phyloP scores from a whole-genome alignment of 1,139 yeast genomes.

The Hemisphaericaspora xylofermentans region DNA sequence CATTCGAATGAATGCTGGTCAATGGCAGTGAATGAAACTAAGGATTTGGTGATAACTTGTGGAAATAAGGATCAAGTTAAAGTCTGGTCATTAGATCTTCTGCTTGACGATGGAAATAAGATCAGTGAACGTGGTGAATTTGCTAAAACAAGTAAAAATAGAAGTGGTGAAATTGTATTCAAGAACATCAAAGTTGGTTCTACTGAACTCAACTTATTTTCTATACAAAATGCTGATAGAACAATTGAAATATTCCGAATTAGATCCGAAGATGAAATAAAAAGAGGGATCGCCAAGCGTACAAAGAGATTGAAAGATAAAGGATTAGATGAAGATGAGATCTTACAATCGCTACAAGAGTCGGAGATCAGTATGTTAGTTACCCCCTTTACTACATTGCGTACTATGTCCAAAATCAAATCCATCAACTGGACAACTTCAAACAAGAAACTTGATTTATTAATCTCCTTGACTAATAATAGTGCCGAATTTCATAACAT shows the following conservation, averaged over 20 bases:
- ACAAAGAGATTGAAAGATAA: slow-evolving; percentile 76
- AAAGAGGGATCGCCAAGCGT: slow-evolving; percentile 76
- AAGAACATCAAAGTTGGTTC: slow-evolving; percentile 24
- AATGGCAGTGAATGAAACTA: slow-evolving; percentile 46
- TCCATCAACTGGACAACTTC: slow-evolving; percentile 55
- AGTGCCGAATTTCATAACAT: slow-evolving; percentile 68
- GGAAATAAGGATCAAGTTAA: slow-evolving; percentile 83
- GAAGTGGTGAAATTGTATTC: slow-evolving; percentile 66
- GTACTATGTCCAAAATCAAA: slow-evolving; percentile 57
- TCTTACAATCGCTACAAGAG: slow-evolving; percentile 49
- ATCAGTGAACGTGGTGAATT: slow-evolving; percentile 63
- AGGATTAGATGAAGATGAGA: slow-evolving; percentile 61
- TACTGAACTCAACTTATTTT: slow-evolving; percentile 46
- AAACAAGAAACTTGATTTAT: slow-evolving; percentile 48
- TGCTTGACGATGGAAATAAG: slow-evolving; percentile 51
- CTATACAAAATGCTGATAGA: slow-evolving; percentile 75
- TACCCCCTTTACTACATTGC: slow-evolving; percentile 62
- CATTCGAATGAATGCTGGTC: slow-evolving; percentile 95
- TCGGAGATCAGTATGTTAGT: slow-evolving; percentile 59
- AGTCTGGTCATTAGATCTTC: slow-evolving; percentile 70
- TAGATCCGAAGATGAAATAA: slow-evolving; percentile 74
- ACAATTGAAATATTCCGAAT: slow-evolving; percentile 80
- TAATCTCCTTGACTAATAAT: slow-evolving; percentile 69
- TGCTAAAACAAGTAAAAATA: slow-evolving; percentile 76
- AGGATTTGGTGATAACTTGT: slow-evolving; percentile 58